phyloP scores from a whole-genome alignment of 805 yeast species.

The Metschnikowia chrysomelidarum region DNA sequence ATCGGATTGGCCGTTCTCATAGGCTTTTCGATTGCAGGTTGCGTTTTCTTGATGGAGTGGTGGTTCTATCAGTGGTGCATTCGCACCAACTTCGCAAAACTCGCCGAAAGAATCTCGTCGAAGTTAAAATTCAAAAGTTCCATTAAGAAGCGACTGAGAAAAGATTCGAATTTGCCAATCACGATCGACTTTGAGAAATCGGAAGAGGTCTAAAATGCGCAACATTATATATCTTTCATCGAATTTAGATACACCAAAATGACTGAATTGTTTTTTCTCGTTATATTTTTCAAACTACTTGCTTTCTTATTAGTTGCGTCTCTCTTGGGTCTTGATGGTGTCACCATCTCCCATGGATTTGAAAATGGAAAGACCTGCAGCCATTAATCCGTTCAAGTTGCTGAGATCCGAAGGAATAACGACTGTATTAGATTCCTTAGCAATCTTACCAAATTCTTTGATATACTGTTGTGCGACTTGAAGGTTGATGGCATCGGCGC shows the following conservation, averaged over 20 bases:
- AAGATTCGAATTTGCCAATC: conserved; percentile 53
- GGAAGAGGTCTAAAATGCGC: conserved; percentile 14
- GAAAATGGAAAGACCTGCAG: conserved; percentile 73
- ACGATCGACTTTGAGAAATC: conserved; percentile 29
- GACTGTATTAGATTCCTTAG: conserved; percentile 77
- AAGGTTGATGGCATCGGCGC: conserved; percentile 70
- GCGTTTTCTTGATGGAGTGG: conserved; percentile 38
- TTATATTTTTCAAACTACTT: too few relatives aligned
- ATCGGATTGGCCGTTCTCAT: conserved; percentile 66
- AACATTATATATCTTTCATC: too few relatives aligned
- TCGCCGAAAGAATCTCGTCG: conserved; percentile 14
- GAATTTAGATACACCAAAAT: too few relatives aligned
- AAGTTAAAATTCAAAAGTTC: conserved; percentile 16
- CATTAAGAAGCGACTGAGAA: conserved; percentile 44
- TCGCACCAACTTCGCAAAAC: conserved; percentile 28
- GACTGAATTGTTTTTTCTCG: too few relatives aligned
- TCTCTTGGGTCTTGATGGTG: conserved; percentile 1
- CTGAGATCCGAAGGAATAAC: conserved; percentile 75
- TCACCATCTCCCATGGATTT: conserved; percentile 24
- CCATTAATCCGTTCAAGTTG: conserved; percentile 71
- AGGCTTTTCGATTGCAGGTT: conserved; percentile 60
- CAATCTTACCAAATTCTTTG: conserved; percentile 76
- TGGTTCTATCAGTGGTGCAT: conserved; percentile 37
- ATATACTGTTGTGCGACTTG: conserved; percentile 84
- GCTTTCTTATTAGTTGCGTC: too few relatives aligned